Base-by-base conservation (phyloP, 2,329 filamentous ascomycete species). In the Fusarium devonianum region DNA sequence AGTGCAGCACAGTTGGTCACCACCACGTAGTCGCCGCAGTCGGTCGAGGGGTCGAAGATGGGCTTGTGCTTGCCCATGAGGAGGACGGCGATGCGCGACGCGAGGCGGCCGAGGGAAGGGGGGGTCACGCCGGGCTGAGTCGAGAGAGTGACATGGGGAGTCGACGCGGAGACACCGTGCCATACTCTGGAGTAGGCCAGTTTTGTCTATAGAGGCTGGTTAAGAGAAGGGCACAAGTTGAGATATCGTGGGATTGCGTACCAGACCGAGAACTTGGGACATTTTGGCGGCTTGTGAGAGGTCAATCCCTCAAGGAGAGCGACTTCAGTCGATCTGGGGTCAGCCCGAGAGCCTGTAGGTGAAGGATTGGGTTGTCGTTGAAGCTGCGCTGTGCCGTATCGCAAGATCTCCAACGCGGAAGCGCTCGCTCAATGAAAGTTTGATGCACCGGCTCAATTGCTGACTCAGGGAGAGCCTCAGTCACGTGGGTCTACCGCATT, bases 31-130 rank as follows among this genome's bases (percentile, higher is more conserved):
- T 99, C 94, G 64, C 94, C 94, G 81, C 94, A 97, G 80, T 99
- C 94, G 54, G 92, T 97, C 16, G 92, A 96, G 2, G 94, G 94
- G 75, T 97, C 90, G 78, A 86, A 99, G 73, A 94, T 96, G 16
- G 94, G 94, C 78, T 99, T 99, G 82, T 99, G 89, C 81, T 99
- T 99, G 76, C 94, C 94, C 92, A 97, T 97, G 41, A 97, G 85
- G 53, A 90, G 80, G 43, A 87, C 79, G 55, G 92, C 93, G 72
- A 97, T 96, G 57, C 88, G 86, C 42, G 88, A 91, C 54, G 93
- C 93, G 40, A 97, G 82, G 30, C 93, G 91, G 63, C 93, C 93
- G 29, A 97, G 87, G n/a, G 91, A 86, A 11, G 92, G 91, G 13
- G 85, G 81, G 14, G 85, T 85, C 17, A 85, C 72, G 62, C 78